A percentile compares a stretch with the other conserved stretches of the same genome.
phyloP scores from a whole-genome alignment of 345 rosid genomes.

The Jatropha curcas region DNA sequence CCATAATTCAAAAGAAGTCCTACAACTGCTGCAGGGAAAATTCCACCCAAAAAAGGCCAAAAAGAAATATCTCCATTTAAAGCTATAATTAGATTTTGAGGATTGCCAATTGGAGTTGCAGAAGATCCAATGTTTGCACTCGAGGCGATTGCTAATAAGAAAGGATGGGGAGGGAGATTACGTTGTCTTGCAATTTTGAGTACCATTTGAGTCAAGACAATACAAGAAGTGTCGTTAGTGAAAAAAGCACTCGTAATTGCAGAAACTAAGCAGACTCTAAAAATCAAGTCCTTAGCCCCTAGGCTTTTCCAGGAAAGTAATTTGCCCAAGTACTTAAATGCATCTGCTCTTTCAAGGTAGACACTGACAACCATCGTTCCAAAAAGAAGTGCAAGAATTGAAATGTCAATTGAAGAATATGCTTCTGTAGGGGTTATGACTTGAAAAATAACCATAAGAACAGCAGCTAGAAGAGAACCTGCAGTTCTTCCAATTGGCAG shows the following conservation, averaged over 20 bases:
- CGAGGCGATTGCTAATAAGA: slow-evolving; percentile 74
- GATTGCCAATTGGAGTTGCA: slow-evolving; percentile 84
- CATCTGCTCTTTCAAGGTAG: slow-evolving; percentile 78
- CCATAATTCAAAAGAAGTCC: slow-evolving; percentile 57
- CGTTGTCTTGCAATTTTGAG: slow-evolving; percentile 73
- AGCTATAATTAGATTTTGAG: slow-evolving; percentile 83
- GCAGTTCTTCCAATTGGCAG: slow-evolving; percentile 89
- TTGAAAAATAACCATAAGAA: slow-evolving; percentile 76
- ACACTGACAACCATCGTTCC: slow-evolving; percentile 86
- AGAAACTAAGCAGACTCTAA: slow-evolving; percentile 63
- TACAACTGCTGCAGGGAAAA: slow-evolving; percentile 63
- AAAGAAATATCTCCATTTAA: slow-evolving; percentile 60
- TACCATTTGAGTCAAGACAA: slow-evolving; percentile 70
- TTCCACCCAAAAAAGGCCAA: slow-evolving; percentile 52
- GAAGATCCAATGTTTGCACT: slow-evolving; percentile 86
- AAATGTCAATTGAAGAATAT: slow-evolving; percentile 71
- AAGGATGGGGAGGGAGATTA: slow-evolving; percentile 75
- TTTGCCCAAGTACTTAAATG: slow-evolving; percentile 69
- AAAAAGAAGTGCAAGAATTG: slow-evolving; percentile 79
- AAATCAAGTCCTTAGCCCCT: slow-evolving; percentile 70
- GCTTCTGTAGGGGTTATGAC: slow-evolving; percentile 69
- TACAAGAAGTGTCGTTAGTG: slow-evolving; percentile 83
- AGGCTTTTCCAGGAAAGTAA: slow-evolving; percentile 63
- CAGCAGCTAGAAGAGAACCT: slow-evolving; percentile 74
- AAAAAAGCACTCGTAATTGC: slow-evolving; percentile 77